Conservation (phyloP, 345 rosid genomes). For the Cardamine chenopodiifolia region DNA sequence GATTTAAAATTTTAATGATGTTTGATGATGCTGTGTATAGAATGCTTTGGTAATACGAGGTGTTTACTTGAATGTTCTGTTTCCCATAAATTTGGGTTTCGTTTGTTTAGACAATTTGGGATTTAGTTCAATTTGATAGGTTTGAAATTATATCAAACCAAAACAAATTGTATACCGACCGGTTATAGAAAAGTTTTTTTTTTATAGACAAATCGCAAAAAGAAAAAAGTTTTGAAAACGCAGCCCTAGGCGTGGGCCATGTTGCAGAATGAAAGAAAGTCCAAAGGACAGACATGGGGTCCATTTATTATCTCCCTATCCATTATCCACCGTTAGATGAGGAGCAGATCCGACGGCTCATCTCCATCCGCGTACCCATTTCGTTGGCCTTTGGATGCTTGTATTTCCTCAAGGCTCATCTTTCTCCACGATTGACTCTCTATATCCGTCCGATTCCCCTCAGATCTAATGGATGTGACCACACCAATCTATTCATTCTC, state of each 20-base stretch:
- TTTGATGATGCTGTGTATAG: not conserved
- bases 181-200: not conserved
- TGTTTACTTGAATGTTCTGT: not conserved
- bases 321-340: conserved; percentile 47
- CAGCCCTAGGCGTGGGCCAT: conserved; percentile 19
- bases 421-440: conserved; percentile 51
- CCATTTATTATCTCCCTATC: conserved; percentile 13
- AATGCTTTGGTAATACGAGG: not conserved
- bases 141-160: not conserved
- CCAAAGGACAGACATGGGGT: conserved; percentile 30
- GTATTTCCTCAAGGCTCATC: conserved; percentile 47
- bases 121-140: not conserved
- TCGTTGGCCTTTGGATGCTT: conserved; percentile 49
- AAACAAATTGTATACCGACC: not conserved
- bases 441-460: conserved; percentile 36
- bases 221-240: not conserved
- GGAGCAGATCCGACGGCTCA: conserved; percentile 22
- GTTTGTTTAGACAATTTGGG: not conserved
- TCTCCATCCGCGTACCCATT: conserved; percentile 45
- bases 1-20: not conserved
- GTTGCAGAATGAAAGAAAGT: conserved; percentile 30
- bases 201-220: not conserved
- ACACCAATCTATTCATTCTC: conserved; percentile 29
- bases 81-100: not conserved
- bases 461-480: conserved; percentile 44